phyloP scores from a whole-genome alignment of 2,329 filamentous ascomycete species.

The Corinectria fuckeliana region DNA sequence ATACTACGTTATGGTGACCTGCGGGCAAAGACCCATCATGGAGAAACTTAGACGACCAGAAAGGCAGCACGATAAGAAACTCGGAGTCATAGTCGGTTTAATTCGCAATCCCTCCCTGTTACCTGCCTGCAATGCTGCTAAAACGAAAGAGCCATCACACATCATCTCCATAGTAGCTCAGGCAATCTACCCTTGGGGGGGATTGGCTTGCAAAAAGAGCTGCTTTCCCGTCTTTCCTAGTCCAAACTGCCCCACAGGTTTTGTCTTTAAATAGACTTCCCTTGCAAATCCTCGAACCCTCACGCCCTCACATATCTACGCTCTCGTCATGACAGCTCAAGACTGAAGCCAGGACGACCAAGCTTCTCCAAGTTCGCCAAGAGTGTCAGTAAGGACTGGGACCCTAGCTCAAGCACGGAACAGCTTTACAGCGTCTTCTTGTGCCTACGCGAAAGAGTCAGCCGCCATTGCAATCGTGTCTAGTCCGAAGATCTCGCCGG shows the following conservation, averaged over 20 bases:
- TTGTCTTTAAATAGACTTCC: conserved; percentile 6
- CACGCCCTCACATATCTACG: not conserved
- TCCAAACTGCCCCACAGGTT: conserved; percentile 2
- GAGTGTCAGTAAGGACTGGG: not conserved
- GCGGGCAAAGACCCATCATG: not conserved
- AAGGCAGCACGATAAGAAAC: not conserved
- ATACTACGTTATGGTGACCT: conserved; percentile 11
- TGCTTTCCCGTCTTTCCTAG: not conserved
- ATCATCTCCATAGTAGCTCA: conserved; percentile 3
- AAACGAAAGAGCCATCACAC: conserved; percentile 11
- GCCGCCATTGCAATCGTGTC: conserved; percentile 14
- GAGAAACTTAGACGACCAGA: not conserved
- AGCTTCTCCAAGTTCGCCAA: not conserved
- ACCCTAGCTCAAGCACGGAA: not conserved
- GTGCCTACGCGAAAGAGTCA: conserved; percentile 23
- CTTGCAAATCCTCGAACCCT: no score
- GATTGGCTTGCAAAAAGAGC: not conserved
- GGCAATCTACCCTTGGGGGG: not conserved
- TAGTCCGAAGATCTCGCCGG: not conserved
- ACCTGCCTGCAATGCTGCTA: conserved; percentile 7
- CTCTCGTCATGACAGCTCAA: not conserved
- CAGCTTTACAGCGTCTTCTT: conserved; percentile 27
- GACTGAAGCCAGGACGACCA: not conserved
- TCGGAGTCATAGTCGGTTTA: conserved; percentile 8
- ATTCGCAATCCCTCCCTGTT: conserved; percentile 10